Percentiles rank a stretch among this genome's conserved stretches.
phyloP scores from a whole-genome alignment of 2,329 filamentous ascomycete genomes.

The Rhynchosporium secalis region DNA sequence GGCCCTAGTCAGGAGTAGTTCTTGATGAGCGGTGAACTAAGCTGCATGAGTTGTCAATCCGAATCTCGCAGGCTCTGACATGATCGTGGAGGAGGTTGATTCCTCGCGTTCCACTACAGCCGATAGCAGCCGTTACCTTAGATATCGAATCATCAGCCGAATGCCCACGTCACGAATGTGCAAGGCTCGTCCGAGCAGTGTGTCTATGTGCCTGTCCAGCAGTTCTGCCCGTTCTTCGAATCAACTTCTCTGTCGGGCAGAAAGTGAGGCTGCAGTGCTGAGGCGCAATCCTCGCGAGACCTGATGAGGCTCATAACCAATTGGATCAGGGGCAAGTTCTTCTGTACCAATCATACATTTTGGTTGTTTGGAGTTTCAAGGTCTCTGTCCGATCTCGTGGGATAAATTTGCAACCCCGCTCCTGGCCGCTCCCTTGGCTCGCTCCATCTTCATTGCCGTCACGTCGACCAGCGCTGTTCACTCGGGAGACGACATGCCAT shows the following conservation, averaged over 20 bases:
- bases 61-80: neutral
- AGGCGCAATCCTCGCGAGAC: neutral
- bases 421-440: neutral
- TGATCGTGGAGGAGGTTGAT: neutral
- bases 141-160: neutral
- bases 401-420: slow-evolving; percentile 1
- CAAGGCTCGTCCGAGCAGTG: neutral
- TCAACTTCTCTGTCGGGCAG: neutral
- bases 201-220: neutral
- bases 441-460: neutral
- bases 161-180: neutral
- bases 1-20: neutral
- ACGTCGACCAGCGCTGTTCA: neutral
- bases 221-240: slow-evolving; percentile 2
- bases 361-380: slow-evolving; percentile 8
- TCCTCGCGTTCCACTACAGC: slow-evolving; percentile 3
- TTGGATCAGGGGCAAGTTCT: neutral
- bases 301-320: neutral
- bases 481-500: slow-evolving; percentile 3
- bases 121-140: neutral
- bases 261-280: slow-evolving; percentile 14
- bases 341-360: neutral
- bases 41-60: slow-evolving; percentile 4
- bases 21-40: neutral
- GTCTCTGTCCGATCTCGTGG: slow-evolving; percentile 5